A percentile compares a stretch with the other conserved stretches of the same genome.
Evolutionary conservation across 495 filamentous ascomycete genomes (phyloP).

Genomic region (Hypomontagnella submonticulosa): DNA sequence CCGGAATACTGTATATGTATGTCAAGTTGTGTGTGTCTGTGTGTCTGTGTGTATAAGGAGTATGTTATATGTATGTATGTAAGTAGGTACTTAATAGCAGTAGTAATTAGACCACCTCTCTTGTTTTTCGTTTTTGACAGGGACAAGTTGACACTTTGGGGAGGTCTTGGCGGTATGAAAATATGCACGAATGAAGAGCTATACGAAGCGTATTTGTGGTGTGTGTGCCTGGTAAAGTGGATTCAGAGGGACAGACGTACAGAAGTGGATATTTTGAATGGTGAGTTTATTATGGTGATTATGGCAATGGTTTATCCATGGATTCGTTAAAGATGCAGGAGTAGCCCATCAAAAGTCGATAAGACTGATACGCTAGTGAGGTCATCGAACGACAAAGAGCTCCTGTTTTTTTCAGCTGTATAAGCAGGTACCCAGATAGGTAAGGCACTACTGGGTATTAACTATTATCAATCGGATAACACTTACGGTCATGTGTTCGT

Average conservation of each 20-base stretch:
- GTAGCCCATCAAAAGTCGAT: conserved; percentile 29
- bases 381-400: conserved; percentile 36
- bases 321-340: conserved; percentile 30
- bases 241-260: conserved; percentile 41
- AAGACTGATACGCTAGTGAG: conserved; percentile 40
- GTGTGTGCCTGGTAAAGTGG: conserved; percentile 53
- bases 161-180: conserved; percentile 44
- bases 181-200: conserved; percentile 46
- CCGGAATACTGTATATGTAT: background rate
- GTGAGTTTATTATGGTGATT: conserved; percentile 42
- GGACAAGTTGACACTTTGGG: conserved; percentile 39
- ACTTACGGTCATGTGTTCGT: conserved; percentile 21
- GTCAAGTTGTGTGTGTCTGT: background rate
- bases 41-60: background rate
- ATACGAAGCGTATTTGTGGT: conserved; percentile 43
- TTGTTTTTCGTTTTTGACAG: conserved; percentile 19
- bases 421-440: too few relatives aligned
- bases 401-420: background rate
- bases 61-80: background rate
- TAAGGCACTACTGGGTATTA: too few relatives aligned
- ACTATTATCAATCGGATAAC: background rate
- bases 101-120: background rate
- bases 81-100: background rate
- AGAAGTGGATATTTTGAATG: conserved; percentile 34
- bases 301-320: conserved; percentile 34